Evolutionary conservation across 2,329 filamentous ascomycete species (phyloP).

Genomic region (Pseudopyricularia cyperi): DNA sequence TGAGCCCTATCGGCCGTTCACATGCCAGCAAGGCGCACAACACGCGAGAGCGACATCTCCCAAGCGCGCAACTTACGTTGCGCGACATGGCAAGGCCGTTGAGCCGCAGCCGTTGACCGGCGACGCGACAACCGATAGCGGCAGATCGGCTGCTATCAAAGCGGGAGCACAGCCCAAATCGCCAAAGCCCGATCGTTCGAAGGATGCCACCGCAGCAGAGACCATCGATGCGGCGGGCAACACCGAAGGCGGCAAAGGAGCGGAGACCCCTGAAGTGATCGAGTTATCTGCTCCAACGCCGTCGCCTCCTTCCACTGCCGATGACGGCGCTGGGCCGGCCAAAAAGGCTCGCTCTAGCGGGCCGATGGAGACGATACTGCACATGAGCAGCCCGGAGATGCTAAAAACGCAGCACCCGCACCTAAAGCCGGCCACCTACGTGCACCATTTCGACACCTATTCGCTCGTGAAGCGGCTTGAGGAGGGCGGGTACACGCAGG

Average conservation of each 20-base stretch:
- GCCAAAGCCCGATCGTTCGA: background rate
- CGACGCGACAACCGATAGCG: background rate
- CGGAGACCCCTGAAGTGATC: conserved; percentile 5
- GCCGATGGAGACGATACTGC: conserved; percentile 36
- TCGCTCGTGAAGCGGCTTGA: conserved; percentile 71
- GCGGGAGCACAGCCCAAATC: background rate
- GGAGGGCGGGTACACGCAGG: conserved; percentile 54
- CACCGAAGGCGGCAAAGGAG: background rate
- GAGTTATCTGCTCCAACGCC: conserved; percentile 9
- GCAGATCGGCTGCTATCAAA: background rate
- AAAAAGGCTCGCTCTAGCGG: conserved; percentile 24
- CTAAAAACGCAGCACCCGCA: conserved; percentile 41
- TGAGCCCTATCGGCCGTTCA: conserved; percentile 19
- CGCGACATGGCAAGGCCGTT: conserved; percentile 47
- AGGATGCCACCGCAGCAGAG: background rate
- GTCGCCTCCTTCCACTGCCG: background rate
- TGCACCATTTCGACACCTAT: conserved; percentile 96
- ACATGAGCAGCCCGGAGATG: conserved; percentile 21
- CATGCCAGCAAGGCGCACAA: conserved; percentile 14
- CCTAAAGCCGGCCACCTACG: conserved; percentile 62
- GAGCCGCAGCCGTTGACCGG: conserved; percentile 28
- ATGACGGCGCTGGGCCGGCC: conserved; percentile 13
- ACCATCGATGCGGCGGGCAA: background rate
- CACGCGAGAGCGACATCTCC: conserved; percentile 24
- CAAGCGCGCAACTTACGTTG: conserved; percentile 32